Base-by-base conservation (phyloP, 257 asterid genomes). In the Eustoma russellianum region DNA sequence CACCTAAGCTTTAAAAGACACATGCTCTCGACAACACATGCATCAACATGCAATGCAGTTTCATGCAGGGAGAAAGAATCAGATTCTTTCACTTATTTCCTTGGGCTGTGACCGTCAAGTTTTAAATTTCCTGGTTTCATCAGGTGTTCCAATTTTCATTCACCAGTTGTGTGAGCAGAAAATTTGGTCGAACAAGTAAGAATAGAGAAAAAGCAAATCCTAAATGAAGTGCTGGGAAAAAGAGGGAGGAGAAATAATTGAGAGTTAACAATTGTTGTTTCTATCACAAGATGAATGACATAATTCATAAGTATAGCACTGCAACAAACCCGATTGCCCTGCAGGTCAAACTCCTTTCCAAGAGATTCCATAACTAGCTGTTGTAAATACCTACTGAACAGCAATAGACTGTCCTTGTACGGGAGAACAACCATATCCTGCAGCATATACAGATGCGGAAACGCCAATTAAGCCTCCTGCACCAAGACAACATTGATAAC, bases 371-470 rank as follows among this genome's bases (percentile, higher is more conserved):
- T 88, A 70, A 92, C 97, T 71, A 92, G 86, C 75, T 92, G 97
- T 75, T 92, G 99, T 66, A 92, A 69, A 63, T 92, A 92, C 62
- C 97, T 82, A 79, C 97, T 92, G 64, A 92, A 88, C 75, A 92
- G 72, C 63, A 92, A 72, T 24, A 92, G 73, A 70, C 97, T 92
- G 70, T 88, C 99, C 87, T 92, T 92, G 80, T 92, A 92, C 35
- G 99, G 97, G 66, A 92, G 97, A 71, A 92, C 91, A 65, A 92
- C 97, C 99, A 92, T 88, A 80, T 92, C 99, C 99, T 88, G 88
- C 68, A 50, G 76, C 58, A 66, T 50, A 41, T 63, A 70, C 15
- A 35, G 64, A 57, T 18, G 35, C 33, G 48, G 46, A 49, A 14
- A 71, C 41, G 46, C 13, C 53, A 30, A 40, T 59, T 41, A 53